Conservation (phyloP, 495 filamentous ascomycete genomes). For the Penicillium malachiteum region DNA sequence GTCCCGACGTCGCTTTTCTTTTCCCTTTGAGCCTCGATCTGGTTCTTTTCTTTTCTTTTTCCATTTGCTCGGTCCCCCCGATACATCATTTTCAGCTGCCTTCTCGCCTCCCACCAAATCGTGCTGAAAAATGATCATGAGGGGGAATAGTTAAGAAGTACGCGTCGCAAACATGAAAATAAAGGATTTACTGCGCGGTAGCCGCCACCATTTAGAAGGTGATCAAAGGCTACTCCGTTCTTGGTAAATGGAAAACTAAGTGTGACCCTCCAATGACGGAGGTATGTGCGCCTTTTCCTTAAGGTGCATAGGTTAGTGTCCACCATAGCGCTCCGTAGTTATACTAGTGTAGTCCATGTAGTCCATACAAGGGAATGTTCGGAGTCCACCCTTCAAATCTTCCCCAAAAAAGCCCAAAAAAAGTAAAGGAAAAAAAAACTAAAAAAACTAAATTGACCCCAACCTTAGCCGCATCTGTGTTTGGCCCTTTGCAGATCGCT, state of each 20-base stretch:
- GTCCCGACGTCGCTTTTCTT: not conserved
- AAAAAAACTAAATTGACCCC: not conserved
- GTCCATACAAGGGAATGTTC: not conserved
- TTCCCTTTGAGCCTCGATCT: not conserved
- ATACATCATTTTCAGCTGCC: not conserved
- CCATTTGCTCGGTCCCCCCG: not conserved
- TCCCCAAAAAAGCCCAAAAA: not conserved
- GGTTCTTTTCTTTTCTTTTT: not conserved
- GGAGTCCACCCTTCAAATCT: no score
- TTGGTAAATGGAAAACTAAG: not conserved
- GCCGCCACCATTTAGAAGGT: slow-evolving; percentile 1
- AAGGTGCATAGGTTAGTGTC: no score
- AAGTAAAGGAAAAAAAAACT: not conserved
- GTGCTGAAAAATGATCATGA: not conserved
- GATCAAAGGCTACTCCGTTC: not conserved
- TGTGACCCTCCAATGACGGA: not conserved
- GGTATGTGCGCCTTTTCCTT: no score
- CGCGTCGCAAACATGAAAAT: not conserved
- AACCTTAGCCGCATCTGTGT: slow-evolving; percentile 7
- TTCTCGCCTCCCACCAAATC: not conserved
- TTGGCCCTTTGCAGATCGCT: slow-evolving; percentile 15
- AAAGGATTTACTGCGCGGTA: slow-evolving; percentile 5
- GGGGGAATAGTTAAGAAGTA: not conserved
- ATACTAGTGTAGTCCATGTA: no score
- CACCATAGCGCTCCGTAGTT: no score